These are phyloP conservation scores for Saccharomyces hybrid DNA, from an alignment of 1,139 yeast genomes.

Conservation along the genomic window DNA sequence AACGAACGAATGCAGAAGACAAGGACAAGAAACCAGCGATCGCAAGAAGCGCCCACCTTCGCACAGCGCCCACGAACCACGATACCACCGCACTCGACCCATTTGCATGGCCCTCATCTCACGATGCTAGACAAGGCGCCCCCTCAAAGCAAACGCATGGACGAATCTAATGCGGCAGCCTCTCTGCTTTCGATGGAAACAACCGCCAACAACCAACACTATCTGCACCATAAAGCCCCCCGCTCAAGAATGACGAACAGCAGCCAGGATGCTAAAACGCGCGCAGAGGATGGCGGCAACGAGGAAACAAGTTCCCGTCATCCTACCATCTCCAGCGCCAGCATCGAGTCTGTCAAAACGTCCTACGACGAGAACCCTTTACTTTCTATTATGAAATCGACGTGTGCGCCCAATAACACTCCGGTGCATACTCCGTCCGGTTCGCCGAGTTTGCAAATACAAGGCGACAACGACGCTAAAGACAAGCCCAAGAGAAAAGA, in stretches of 20 bases:
- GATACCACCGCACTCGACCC: not conserved
- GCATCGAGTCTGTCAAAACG: constrained; percentile 12
- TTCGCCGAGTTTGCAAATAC: constrained; percentile 4
- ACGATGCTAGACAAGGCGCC: not conserved
- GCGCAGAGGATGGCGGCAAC: not conserved
- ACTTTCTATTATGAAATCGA: constrained; percentile 14
- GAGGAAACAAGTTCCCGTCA: not conserved
- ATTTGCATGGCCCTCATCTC: not conserved
- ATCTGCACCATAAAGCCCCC: constrained; percentile 1
- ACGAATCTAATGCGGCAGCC: constrained; percentile 1
- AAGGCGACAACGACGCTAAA: not conserved
- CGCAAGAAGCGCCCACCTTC: constrained; percentile 2
- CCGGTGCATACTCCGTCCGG: constrained; percentile 13
- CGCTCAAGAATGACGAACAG: not conserved
- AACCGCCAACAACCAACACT: constrained; percentile 1
- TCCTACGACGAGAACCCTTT: constrained; percentile 9
- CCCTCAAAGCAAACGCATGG: not conserved
- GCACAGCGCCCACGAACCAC: not conserved
- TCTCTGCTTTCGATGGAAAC: constrained; percentile 1
- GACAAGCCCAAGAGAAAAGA: not conserved
- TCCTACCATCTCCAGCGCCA: constrained; percentile 1
- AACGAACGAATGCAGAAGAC: not conserved
- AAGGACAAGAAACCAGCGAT: not conserved
- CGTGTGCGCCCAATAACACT: constrained; percentile 26
- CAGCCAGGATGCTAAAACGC: not conserved